Conservation (phyloP, 331 rosid species). For the Quercus lobata region DNA sequence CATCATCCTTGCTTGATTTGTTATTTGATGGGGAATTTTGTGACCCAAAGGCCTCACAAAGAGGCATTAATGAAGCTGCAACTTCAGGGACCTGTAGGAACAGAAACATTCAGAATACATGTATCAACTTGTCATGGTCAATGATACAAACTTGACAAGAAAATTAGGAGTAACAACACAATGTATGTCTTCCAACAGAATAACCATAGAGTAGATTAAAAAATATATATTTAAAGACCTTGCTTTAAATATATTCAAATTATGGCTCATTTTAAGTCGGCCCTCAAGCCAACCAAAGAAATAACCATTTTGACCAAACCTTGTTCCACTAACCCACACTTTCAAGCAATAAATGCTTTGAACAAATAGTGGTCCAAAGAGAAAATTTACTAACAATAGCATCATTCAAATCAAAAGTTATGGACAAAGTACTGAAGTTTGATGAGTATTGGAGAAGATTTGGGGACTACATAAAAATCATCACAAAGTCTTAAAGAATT, state of each 20-base stretch:
- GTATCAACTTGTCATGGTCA: not conserved
- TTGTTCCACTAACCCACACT: no score
- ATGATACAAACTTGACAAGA: not conserved
- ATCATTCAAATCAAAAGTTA: no score
- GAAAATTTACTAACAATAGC: not conserved
- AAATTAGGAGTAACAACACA: conserved; percentile 3
- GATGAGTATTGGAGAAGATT: not conserved
- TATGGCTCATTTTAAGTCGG: not conserved
- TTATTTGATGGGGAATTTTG: conserved; percentile 42
- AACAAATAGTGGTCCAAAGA: not conserved
- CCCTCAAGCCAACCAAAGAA: not conserved
- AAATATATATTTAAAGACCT: no score
- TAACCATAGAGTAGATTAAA: not conserved
- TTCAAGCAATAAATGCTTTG: not conserved
- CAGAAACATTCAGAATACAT: conserved; percentile 13
- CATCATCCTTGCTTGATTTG: conserved; percentile 34
- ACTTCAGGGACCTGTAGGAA: conserved; percentile 60
- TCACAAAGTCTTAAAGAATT: not conserved
- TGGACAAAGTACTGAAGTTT: not conserved
- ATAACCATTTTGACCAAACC: not conserved
- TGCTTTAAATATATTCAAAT: not conserved
- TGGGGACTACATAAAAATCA: not conserved
- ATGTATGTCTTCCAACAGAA: not conserved
- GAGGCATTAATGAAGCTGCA: conserved; percentile 64
- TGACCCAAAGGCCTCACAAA: conserved; percentile 81